These are phyloP conservation scores for Hypoxylon fuscum DNA, from an alignment of 495 filamentous ascomycete species.

Conservation along the genomic window DNA sequence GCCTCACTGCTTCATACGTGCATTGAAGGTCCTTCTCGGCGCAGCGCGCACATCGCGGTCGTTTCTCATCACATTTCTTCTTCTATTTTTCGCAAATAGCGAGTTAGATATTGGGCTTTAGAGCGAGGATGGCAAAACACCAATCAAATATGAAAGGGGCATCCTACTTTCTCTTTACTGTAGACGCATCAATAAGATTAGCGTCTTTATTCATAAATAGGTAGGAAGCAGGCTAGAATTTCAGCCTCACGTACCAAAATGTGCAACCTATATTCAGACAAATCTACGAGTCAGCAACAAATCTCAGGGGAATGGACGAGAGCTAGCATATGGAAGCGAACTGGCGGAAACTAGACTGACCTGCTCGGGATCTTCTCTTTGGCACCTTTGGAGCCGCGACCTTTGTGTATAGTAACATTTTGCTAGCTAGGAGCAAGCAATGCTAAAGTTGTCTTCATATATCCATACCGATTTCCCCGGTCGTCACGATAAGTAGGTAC, in stretches of 20 bases:
- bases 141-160: neutral
- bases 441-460: conserved; percentile 11
- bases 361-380: conserved; percentile 68
- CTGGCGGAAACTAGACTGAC: conserved; percentile 52
- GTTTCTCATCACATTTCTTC: conserved; percentile 72
- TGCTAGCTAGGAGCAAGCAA: conserved; percentile 23
- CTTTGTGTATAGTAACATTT: conserved; percentile 68
- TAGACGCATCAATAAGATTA: conserved; percentile 24
- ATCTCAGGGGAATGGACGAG: neutral
- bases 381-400: conserved; percentile 66
- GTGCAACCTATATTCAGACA: conserved; percentile 58
- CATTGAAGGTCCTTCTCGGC: conserved; percentile 61
- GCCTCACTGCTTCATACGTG: conserved; percentile 65
- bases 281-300: conserved; percentile 27
- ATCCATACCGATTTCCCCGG: conserved; percentile 1
- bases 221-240: neutral
- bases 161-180: conserved; percentile 61
- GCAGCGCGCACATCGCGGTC: conserved; percentile 67
- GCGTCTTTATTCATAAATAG: conserved; percentile 6
- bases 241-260: conserved; percentile 59
- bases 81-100: conserved; percentile 51
- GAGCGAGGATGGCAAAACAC: neutral
- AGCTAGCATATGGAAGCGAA: conserved; percentile 19
- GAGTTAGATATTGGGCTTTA: conserved; percentile 23
- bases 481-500: conserved; percentile 2